Base-by-base conservation (phyloP, 331 rosid genomes). In the Cucumis variabilis region DNA sequence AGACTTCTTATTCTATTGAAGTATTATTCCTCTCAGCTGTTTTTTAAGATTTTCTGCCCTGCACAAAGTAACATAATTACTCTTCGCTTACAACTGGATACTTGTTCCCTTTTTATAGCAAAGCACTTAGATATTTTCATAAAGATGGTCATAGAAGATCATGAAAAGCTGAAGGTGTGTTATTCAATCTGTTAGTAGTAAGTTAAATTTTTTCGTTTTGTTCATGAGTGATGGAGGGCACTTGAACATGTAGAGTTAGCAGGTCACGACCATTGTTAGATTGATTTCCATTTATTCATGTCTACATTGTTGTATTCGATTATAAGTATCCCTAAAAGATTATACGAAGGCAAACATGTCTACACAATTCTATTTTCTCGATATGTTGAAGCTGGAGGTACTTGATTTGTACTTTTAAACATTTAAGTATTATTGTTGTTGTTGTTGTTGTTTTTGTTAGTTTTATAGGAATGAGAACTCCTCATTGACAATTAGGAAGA, bases 161-260 rank as follows among this genome's bases (percentile, higher is more conserved):
- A 94, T 89, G 98, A 95, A 92, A 93, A 94, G 95, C 91, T 95
- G 94, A 95, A 95, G 97, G 98, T 94, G 95, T 93, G 96, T 94
- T 90, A 93, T 94, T 92, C 85, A 80, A 80, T 93, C 87, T 94
- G 63, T 91, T 93, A 87, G 92, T 94, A 82, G 94, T 92, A 91
- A 92, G 93, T 93, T 91, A 89, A 86, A 88, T 24, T 89, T 88
- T 88, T 84, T 71, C 55, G 80, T 28, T 86, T 44, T 79, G 85
- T 48, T 80, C 30, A 53, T 80, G 85, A 55, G 69, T 80, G 67
- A 24, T 55, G 85, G 68, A 69, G 85, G 69, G 62, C 41, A 27
- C 69, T 55, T 80, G 27, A 80, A 19, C 75, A 37, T n/a, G 75
- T 83, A 65, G 75, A 53, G 62, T 66, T 67, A 41, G 23, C 46